phyloP scores from a whole-genome alignment of 1,284 basidiomycete species.

The Bothia castanella region DNA sequence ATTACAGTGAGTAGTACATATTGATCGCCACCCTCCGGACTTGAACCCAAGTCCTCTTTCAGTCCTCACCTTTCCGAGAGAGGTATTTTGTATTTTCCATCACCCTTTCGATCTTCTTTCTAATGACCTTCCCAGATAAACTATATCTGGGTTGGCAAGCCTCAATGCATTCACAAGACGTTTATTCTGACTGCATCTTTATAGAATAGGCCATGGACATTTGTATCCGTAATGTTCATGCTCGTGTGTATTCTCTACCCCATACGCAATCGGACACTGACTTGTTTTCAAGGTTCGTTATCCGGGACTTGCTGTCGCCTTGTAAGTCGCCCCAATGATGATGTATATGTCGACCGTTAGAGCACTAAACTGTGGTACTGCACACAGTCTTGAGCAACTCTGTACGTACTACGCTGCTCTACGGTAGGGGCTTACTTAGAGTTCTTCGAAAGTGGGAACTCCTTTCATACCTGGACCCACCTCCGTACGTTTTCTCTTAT shows the following conservation, averaged over 20 bases:
- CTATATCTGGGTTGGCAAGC: slow-evolving; percentile 19
- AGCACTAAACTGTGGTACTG: background rate
- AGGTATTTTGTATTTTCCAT: slow-evolving; percentile 13
- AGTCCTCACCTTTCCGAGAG: slow-evolving; percentile 19
- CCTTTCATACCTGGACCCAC: slow-evolving; percentile 20
- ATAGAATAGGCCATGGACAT: slow-evolving; percentile 22
- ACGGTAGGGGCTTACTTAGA: background rate
- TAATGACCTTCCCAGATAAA: slow-evolving; percentile 13
- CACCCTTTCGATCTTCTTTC: background rate
- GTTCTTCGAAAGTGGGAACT: slow-evolving; percentile 12
- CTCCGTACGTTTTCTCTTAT: slow-evolving; percentile 2
- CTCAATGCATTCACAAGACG: background rate
- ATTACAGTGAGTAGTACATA: slow-evolving; percentile 19
- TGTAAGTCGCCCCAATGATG: slow-evolving; percentile 12
- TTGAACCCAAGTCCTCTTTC: background rate
- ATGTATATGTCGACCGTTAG: background rate
- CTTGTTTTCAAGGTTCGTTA: slow-evolving; percentile 19
- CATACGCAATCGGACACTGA: background rate
- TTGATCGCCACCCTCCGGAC: background rate
- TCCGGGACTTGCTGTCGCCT: background rate
- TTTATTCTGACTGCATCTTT: slow-evolving; percentile 1
- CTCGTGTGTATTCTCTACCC: slow-evolving; percentile 13
- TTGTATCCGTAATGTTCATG: slow-evolving; percentile 17
- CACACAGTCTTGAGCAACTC: slow-evolving; percentile 8
- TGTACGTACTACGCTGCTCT: slow-evolving; percentile 6